Base-by-base conservation (phyloP, 768 basidiomycete genomes). In the Porpolomopsis calyptriformis region DNA sequence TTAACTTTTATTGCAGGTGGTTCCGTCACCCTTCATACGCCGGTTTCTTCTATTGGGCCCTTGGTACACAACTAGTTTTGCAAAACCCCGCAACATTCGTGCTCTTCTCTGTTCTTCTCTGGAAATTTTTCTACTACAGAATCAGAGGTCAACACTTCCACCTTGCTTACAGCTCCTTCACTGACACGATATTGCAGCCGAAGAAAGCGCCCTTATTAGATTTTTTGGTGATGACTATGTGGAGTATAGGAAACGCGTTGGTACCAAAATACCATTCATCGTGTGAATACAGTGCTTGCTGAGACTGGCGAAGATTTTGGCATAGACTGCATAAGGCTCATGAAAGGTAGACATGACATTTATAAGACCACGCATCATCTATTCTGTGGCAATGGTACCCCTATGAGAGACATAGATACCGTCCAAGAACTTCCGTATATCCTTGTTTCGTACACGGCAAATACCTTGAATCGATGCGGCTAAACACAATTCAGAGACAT, bases 351-450 rank as follows among this genome's bases (percentile, higher is more conserved):
- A n/a, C n/a, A n/a, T n/a, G n/a, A n/a, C n/a, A n/a, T n/a, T n/a
- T n/a, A n/a, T n/a, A n/a, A 14, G 29, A 31, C 29, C 7, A 14
- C 29, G 12, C 3, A 19, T 43, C 50, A 50, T 61, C 60, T 74
- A 43, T 77, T n/a, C 78, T 48, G 63, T 50, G 40, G 68, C 55
- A 49, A 85, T 71, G 11, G 82, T 81, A 49, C 78, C 77, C 70
- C 78, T 82, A 58, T 85, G 83, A 29, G 89, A 91, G 50, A 91
- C 88, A 57, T 91, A 91, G 69, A 92, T 78, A 64, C 89, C 86
- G 62, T 93, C 89, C 64, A 96, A 73, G 77, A 97, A 96, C 76
- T 97, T 96, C 59, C 94, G 90, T 70, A 98, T 97, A 76, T 94
- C 94, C 76, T 99, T 99, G 84, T 98, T 96, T 67, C 90, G 85